Percentiles rank a stretch among this genome's conserved stretches.
These are phyloP conservation scores for Hsuehochloa calcarea DNA, from an alignment of 176 grass and related monocot species.

Conservation along the genomic window DNA sequence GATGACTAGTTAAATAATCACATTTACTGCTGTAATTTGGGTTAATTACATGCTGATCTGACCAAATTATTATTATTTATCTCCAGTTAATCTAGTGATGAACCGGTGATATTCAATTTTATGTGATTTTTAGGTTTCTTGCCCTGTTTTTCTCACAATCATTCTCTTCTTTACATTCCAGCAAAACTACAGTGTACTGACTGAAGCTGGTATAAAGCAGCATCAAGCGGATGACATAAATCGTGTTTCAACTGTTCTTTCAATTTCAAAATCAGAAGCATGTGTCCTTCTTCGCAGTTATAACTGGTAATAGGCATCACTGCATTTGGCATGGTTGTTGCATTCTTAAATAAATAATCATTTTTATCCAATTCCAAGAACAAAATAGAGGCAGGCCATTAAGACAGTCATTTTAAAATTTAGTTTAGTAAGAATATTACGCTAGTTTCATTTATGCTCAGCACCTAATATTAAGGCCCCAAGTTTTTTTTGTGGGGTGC, in stretches of 20 bases:
- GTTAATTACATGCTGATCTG: neutral
- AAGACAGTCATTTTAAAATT: neutral
- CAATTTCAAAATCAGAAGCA: slow-evolving; percentile 77
- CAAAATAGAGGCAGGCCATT: neutral
- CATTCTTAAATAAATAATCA: neutral
- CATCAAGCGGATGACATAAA: slow-evolving; percentile 89
- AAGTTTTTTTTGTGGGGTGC: neutral
- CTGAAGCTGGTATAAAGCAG: slow-evolving; percentile 77
- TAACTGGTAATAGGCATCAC: slow-evolving; percentile 63
- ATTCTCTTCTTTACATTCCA: slow-evolving; percentile 42
- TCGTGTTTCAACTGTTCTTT: slow-evolving; percentile 96
- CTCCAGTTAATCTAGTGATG: slow-evolving; percentile 2
- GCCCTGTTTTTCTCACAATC: slow-evolving; percentile 8
- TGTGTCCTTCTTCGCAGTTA: slow-evolving; percentile 81
- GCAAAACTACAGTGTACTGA: slow-evolving; percentile 91
- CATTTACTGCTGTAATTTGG: neutral
- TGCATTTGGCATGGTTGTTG: slow-evolving; percentile 5
- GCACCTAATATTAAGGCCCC: neutral
- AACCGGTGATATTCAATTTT: neutral
- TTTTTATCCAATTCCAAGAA: neutral
- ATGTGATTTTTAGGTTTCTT: neutral
- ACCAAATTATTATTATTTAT: neutral
- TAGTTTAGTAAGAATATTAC: neutral
- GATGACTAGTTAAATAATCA: neutral
- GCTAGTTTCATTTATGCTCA: neutral